Evolutionary conservation across 352 stramenopile genomes (phyloP), one percentile per base, ranked within the genome.

Genomic region (Halophytophthora batemanensis): DNA sequence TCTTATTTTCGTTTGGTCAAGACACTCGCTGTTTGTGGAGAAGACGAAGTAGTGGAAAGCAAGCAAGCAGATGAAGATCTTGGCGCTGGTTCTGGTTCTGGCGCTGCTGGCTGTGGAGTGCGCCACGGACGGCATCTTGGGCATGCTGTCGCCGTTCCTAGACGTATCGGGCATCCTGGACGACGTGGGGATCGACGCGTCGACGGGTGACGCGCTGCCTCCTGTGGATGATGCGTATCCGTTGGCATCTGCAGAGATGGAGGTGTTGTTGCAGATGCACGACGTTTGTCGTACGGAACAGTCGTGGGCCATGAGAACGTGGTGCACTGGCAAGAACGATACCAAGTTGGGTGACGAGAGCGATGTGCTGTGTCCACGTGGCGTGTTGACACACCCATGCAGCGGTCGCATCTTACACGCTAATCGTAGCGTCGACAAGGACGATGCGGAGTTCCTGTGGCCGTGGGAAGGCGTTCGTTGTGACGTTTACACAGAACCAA

Each of bases 381-480:
- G 72, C 2, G 43, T 87, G 7, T 48, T 45, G 22, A 91, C 81
- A 1, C 71, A 91, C 36, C 77, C 77, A 38, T 91, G 81, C 50
- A 77, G 74, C 19, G 81, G 81, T 10, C 69, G 74, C 14, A 61
- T 87, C 3, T 51, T 91, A 43, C 31, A 59, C 29, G 40, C 53
- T 3, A 76, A 63, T 18, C 59, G 43, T 10, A 71, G 46, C 8
- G 10, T 38, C 2, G 34, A 48, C 13, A 31, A 54, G 1, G 41
- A 48, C 19, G 33, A 35, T 2, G 12, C 62, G 12, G 53, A 74
- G 28, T 87, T 74, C 37, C 56, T 87, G 14, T 87, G 81, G 81
- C 71, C 74, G 14, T 91, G 81, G 81, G 50, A 87, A 52, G 76
- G 81, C n/a, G 56, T 91, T 53, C 73, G 68, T 40, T 91, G 77